phyloP scores from a whole-genome alignment of 2,329 filamentous ascomycete species.

The Colletotrichum ledebouriae region DNA sequence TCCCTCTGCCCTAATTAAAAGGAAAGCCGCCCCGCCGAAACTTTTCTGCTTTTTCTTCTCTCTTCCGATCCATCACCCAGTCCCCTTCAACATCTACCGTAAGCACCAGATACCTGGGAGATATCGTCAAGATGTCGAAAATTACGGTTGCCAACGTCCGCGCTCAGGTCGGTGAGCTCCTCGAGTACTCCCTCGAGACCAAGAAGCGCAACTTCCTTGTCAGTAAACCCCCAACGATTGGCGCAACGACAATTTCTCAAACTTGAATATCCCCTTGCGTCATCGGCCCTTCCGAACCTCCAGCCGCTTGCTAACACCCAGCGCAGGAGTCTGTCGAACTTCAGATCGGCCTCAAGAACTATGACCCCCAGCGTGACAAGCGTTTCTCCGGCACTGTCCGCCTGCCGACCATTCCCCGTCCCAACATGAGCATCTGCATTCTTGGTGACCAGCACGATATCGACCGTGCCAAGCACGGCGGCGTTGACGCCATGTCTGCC shows the following conservation, averaged over 20 bases:
- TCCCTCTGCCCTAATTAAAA: conserved; percentile 36
- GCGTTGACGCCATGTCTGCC: conserved; percentile 96
- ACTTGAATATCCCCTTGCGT: neutral
- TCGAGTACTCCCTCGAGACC: conserved; percentile 94
- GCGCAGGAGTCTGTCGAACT: conserved; percentile 81
- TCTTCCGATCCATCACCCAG: conserved; percentile 27
- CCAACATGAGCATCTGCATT: conserved; percentile 89
- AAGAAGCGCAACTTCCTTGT: conserved; percentile 98
- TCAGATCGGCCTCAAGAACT: conserved; percentile 97
- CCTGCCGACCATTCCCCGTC: conserved; percentile 91
- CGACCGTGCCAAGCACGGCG: conserved; percentile 99
- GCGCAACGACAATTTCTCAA: conserved; percentile 65
- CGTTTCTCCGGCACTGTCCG: conserved; percentile 99
- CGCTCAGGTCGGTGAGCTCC: conserved; percentile 91
- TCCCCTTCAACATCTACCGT: conserved; percentile 40
- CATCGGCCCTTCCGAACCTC: conserved; percentile 50
- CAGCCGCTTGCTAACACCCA: conserved; percentile 54
- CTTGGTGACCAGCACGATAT: conserved; percentile 92
- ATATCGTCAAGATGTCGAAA: conserved; percentile 55
- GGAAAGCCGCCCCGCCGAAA: conserved; percentile 37
- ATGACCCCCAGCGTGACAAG: conserved; percentile 99
- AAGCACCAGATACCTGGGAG: conserved; percentile 45
- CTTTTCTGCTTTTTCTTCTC: conserved; percentile 14
- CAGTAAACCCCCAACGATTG: conserved; percentile 10
- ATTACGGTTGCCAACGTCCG: conserved; percentile 95